A percentile compares a stretch with the other conserved stretches of the same genome.
Conservation (phyloP, 176 grass and related monocot species). For the Aegilops tauschii region DNA sequence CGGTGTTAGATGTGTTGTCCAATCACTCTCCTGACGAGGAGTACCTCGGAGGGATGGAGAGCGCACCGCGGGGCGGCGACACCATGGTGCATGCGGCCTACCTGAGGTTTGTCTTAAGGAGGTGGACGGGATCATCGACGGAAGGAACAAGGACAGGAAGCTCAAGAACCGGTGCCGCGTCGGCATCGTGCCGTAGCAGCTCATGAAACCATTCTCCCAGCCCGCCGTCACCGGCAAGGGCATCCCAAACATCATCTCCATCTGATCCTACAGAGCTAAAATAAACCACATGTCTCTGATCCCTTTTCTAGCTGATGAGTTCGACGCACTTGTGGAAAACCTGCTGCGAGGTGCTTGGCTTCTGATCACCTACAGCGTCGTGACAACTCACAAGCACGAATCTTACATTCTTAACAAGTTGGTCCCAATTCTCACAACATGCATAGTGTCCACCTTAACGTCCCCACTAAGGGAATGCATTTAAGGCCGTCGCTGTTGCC, state of each 20-base stretch:
- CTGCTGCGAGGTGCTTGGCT: too few relatives aligned
- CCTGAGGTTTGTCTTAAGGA: conserved; percentile 37
- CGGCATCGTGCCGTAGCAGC: conserved; percentile 60
- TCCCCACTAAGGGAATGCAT: too few relatives aligned
- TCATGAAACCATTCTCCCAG: conserved; percentile 66
- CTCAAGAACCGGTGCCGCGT: conserved; percentile 62
- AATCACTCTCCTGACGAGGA: conserved; percentile 76
- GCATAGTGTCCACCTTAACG: too few relatives aligned
- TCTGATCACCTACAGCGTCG: too few relatives aligned
- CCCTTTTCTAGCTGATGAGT: too few relatives aligned
- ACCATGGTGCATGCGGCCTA: conserved; percentile 36
- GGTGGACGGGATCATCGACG: conserved; percentile 60
- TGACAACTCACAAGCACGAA: too few relatives aligned
- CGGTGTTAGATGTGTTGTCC: conserved; percentile 58
- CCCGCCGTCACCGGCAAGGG: conserved; percentile 53
- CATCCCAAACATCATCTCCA: conserved; percentile 71
- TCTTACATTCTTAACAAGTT: too few relatives aligned
- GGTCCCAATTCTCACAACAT: too few relatives aligned
- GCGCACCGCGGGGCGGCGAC: conserved; percentile 48
- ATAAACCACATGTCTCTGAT: too few relatives aligned
- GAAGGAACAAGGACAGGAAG: conserved; percentile 40
- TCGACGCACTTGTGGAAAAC: too few relatives aligned
- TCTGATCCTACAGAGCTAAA: conserved; percentile 23
- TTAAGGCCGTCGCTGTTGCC: too few relatives aligned
- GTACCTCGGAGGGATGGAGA: conserved; percentile 54